A percentile compares a stretch with the other conserved stretches of the same genome.
These are phyloP conservation scores for Penicillium expansum DNA, from an alignment of 2,329 filamentous ascomycete genomes.

Conservation along the genomic window DNA sequence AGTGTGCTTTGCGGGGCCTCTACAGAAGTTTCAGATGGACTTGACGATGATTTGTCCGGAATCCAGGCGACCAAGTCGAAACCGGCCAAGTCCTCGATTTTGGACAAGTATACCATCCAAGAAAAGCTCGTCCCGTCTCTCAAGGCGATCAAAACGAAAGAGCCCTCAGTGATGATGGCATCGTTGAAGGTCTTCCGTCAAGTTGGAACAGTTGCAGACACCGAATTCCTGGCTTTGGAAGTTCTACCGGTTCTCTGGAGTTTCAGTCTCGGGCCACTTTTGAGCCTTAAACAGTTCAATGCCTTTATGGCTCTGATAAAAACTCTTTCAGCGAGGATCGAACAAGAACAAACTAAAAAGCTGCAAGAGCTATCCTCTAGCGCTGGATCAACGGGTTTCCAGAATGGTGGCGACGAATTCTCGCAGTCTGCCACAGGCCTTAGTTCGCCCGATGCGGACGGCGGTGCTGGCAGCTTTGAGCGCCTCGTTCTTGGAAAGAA, in stretches of 20 bases:
- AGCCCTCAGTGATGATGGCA: constrained; percentile 96
- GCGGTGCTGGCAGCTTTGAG: constrained; percentile 71
- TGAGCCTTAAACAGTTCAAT: constrained; percentile 85
- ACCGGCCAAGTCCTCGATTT: constrained; percentile 67
- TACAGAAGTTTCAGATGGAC: constrained; percentile 46
- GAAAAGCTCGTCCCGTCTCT: constrained; percentile 92
- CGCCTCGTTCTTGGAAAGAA: constrained; percentile 76
- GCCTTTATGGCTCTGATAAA: constrained; percentile 88
- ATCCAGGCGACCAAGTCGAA: constrained; percentile 52
- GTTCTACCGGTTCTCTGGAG: constrained; percentile 85
- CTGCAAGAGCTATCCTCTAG: constrained; percentile 75
- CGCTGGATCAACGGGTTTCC: constrained; percentile 49
- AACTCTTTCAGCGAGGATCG: constrained; percentile 71
- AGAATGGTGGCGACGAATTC: constrained; percentile 27
- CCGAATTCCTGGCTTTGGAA: constrained; percentile 89
- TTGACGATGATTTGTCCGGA: constrained; percentile 72
- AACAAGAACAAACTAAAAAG: constrained; percentile 84
- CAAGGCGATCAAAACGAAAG: constrained; percentile 93
- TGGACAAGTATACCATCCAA: constrained; percentile 98
- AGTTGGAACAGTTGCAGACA: constrained; percentile 76
- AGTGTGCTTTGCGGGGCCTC: constrained; percentile 82
- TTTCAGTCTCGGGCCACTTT: constrained; percentile 84
- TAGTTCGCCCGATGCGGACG: constrained; percentile 51
- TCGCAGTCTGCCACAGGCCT: constrained; percentile 27
- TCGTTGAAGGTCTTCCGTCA: constrained; percentile 80